These are phyloP conservation scores for Golubevia sp. DNA, from an alignment of 1,284 basidiomycete species.

Conservation along the genomic window DNA sequence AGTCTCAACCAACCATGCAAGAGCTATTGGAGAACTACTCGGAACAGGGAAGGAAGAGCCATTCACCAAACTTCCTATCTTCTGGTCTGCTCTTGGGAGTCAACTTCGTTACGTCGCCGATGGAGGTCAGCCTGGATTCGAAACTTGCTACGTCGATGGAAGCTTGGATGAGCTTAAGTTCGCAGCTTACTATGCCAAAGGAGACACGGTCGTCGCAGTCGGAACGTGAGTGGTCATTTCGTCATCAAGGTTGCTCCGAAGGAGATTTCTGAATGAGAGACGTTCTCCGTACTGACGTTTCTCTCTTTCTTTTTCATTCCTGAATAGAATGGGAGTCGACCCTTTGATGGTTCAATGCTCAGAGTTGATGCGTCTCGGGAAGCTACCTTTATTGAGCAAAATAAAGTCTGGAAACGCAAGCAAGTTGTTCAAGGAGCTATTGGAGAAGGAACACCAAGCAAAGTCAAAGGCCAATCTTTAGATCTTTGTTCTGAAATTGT, in stretches of 20 bases:
- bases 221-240: slow-evolving; percentile 23
- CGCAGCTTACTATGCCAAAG: slow-evolving; percentile 55
- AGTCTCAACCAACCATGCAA: background rate
- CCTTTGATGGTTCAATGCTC: slow-evolving; percentile 50
- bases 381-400: slow-evolving; percentile 44
- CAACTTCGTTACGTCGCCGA: slow-evolving; percentile 53
- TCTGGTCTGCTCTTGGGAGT: slow-evolving; percentile 56
- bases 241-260: background rate
- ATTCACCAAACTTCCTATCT: slow-evolving; percentile 47
- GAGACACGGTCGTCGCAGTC: slow-evolving; percentile 48
- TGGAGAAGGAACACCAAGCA: too few relatives aligned
- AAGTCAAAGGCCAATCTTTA: too few relatives aligned
- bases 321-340: slow-evolving; percentile 44
- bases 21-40: background rate
- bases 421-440: too few relatives aligned
- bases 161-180: slow-evolving; percentile 55
- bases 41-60: background rate
- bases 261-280: background rate
- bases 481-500: too few relatives aligned
- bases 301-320: background rate
- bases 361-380: slow-evolving; percentile 38
- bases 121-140: slow-evolving; percentile 39
- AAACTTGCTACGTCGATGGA: slow-evolving; percentile 45
- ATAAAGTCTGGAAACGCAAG: slow-evolving; percentile 35
- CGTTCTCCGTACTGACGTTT: background rate